phyloP scores from a whole-genome alignment of 805 yeast genomes.

The Zygosaccharomyces kombuchaensis region DNA sequence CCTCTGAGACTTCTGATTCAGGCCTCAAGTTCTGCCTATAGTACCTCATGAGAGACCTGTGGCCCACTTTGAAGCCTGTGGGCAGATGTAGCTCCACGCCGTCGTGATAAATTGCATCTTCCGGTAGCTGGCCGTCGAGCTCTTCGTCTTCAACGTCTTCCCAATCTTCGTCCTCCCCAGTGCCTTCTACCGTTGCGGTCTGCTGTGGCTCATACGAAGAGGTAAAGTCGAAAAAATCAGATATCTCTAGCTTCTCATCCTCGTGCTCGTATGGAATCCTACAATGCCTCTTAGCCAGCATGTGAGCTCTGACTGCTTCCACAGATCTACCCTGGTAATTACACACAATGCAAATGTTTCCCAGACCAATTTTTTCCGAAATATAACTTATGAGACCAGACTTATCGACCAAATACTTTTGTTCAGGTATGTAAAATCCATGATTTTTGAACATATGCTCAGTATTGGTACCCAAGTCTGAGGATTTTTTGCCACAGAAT shows the following conservation, averaged over 20 bases:
- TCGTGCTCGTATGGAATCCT: constrained; percentile 83
- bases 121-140: constrained; percentile 34
- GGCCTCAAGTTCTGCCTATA: constrained; percentile 70
- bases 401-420: constrained; percentile 60
- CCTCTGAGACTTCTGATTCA: constrained; percentile 57
- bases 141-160: constrained; percentile 35
- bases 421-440: constrained; percentile 89
- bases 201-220: constrained; percentile 50
- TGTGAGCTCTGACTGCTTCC: constrained; percentile 87
- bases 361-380: constrained; percentile 87
- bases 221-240: constrained; percentile 87
- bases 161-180: constrained; percentile 34
- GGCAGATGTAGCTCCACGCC: constrained; percentile 79
- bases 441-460: constrained; percentile 74
- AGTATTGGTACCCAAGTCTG: constrained; percentile 41
- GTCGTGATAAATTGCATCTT: constrained; percentile 46
- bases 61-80: constrained; percentile 79
- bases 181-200: constrained; percentile 12
- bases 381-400: constrained; percentile 73
- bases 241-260: constrained; percentile 78
- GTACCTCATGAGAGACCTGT: constrained; percentile 74
- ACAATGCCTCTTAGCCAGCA: constrained; percentile 83
- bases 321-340: constrained; percentile 77
- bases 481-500: constrained; percentile 52
- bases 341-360: constrained; percentile 84